phyloP scores from a whole-genome alignment of 2,329 filamentous ascomycete genomes.

The Talaromyces verruculosus region DNA sequence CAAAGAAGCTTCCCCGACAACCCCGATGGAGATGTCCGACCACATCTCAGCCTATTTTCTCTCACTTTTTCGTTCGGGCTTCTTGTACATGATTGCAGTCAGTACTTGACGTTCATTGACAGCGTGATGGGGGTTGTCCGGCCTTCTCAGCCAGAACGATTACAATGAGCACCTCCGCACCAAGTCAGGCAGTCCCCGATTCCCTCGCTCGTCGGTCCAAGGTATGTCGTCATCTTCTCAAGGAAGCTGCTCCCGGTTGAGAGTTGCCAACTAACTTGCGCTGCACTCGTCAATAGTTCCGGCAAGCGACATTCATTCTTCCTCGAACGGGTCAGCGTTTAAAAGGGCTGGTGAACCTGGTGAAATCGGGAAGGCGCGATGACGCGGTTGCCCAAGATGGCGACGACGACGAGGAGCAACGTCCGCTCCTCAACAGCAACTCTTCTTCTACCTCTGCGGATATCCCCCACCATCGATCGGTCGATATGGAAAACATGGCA shows the following conservation, averaged over 20 bases:
- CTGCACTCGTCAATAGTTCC: conserved; percentile 54
- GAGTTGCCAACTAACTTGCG: neutral
- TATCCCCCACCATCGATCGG: conserved; percentile 17
- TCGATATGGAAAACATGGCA: conserved; percentile 24
- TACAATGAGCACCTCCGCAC: conserved; percentile 17
- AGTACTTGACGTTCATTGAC: neutral
- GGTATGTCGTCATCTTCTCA: conserved; percentile 26
- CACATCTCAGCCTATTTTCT: neutral
- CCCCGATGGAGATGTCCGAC: neutral
- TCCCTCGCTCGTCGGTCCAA: conserved; percentile 30
- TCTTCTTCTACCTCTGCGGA: neutral
- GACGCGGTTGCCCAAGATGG: conserved; percentile 40
- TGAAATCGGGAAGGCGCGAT: conserved; percentile 67
- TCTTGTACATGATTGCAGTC: neutral
- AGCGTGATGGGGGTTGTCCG: neutral
- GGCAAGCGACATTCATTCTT: conserved; percentile 83
- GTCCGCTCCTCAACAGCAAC: conserved; percentile 31
- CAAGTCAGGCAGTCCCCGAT: neutral
- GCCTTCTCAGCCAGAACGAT: neutral
- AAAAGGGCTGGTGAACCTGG: conserved; percentile 74
- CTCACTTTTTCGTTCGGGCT: too few species aligned
- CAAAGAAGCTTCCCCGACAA: neutral
- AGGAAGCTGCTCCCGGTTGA: neutral
- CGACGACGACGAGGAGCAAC: conserved; percentile 41
- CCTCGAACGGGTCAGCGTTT: conserved; percentile 83